Evolutionary conservation across 2,329 filamentous ascomycete species (phyloP), one percentile per base, ranked within the genome.

Genomic region (Atkinsonella texensis): DNA sequence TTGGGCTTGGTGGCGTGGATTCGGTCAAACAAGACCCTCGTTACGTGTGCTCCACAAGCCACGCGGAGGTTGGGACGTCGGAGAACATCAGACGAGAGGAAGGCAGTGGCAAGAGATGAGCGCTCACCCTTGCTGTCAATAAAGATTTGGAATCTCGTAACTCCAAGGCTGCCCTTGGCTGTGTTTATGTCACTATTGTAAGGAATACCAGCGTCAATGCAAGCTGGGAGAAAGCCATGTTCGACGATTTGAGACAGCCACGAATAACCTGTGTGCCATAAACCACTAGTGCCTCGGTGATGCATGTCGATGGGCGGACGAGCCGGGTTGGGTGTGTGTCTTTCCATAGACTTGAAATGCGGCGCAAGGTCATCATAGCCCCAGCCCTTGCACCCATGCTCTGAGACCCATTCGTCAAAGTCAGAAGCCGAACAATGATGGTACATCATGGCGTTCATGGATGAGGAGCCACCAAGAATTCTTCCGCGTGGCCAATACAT

Each of bases 381-480:
- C 54, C 57, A 59, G 35, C 54, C 56, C 33, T 45, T 33, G 54
- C 57, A 59, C 20, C 57, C 57, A 15, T 52, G 46, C 10, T 51
- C 40, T 2, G 48, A 50, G 20, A 43, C 51, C 57, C 57, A 57
- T 39, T 59, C 56, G 48, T 59, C 52, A 47, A 57, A 57, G 48
- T 59, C 57, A 4, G 56, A 59, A 13, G 53, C 48, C 33, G 54
- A 54, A 44, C 56, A 56, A 48, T 58, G 56, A 47, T 59, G 57
- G 39, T 56, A 58, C 46, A 57, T 59, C 56, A 61, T 60, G 51
- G 59, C 57, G 47, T 61, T 61, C 41, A 61, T 54, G 15, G 54
- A 56, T 0, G 57, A 55, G 11, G 52, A 58, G 31, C 59, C 59
- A 10, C 59, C 59, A 7, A 60, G 53, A 41, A 61, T 54, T 11